Percentiles rank a stretch among this genome's conserved stretches.
phyloP scores from a whole-genome alignment of 768 basidiomycete species.

The Paxillus rubicundulus region DNA sequence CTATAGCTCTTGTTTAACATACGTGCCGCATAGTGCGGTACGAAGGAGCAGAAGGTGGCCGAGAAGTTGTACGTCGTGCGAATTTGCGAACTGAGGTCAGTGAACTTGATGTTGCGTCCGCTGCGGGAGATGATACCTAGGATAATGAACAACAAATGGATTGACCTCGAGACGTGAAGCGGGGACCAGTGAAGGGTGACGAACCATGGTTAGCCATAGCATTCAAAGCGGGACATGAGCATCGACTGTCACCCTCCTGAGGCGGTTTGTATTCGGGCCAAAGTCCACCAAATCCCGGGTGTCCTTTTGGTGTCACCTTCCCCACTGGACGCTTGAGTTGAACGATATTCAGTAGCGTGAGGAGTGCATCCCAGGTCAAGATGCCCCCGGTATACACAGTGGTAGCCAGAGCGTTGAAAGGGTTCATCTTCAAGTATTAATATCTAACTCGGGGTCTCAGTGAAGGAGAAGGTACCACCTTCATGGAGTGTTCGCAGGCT shows the following conservation, averaged over 20 bases:
- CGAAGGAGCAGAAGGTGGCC: slow-evolving; percentile 61
- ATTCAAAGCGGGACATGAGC: slow-evolving; percentile 71
- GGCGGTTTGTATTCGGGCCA: slow-evolving; percentile 71
- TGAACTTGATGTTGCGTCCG: slow-evolving; percentile 67
- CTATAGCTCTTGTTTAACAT: slow-evolving; percentile 54
- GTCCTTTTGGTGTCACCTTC: slow-evolving; percentile 48
- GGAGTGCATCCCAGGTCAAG: not conserved
- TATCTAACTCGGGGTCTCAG: too few relatives aligned
- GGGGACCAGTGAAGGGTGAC: not conserved
- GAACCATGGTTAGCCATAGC: slow-evolving; percentile 79
- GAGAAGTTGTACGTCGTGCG: slow-evolving; percentile 62
- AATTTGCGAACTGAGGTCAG: slow-evolving; percentile 34
- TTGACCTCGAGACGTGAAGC: not conserved
- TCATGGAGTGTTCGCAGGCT: not conserved
- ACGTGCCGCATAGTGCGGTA: slow-evolving; percentile 53
- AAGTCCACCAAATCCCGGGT: slow-evolving; percentile 52
- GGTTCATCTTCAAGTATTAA: not conserved
- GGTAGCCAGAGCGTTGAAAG: not conserved
- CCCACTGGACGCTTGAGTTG: slow-evolving; percentile 39
- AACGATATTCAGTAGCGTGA: not conserved
- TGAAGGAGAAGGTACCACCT: not conserved
- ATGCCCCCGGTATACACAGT: not conserved
- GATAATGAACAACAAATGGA: not conserved
- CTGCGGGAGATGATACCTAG: slow-evolving; percentile 46
- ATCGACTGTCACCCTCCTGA: slow-evolving; percentile 60